Conservation (phyloP, 2,329 filamentous ascomycete species). For the Ceratocystis smalleyi region DNA sequence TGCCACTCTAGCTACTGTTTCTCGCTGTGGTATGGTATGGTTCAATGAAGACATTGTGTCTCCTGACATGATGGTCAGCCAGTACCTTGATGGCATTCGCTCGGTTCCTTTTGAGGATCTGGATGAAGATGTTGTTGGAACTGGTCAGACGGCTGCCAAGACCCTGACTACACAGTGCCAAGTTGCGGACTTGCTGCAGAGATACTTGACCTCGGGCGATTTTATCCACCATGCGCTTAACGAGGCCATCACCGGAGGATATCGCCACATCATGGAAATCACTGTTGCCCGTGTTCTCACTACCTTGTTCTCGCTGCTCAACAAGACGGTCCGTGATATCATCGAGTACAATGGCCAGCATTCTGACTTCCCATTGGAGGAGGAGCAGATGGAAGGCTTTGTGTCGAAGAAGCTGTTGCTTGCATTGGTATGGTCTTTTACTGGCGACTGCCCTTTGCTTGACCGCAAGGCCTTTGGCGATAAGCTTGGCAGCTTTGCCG, state of each 20-base stretch:
- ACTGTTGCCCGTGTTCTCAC: slow-evolving; percentile 79
- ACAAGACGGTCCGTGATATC: slow-evolving; percentile 81
- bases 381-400: slow-evolving; percentile 78
- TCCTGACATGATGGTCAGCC: slow-evolving; percentile 75
- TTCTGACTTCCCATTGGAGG: slow-evolving; percentile 79
- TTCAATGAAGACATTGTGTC: slow-evolving; percentile 97
- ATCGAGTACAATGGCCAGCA: slow-evolving; percentile 95
- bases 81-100: slow-evolving; percentile 75
- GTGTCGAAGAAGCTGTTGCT: slow-evolving; percentile 87
- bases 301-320: slow-evolving; percentile 87
- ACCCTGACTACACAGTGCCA: slow-evolving; percentile 63
- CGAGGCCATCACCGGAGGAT: slow-evolving; percentile 50
- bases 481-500: slow-evolving; percentile 64
- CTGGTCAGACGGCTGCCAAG: slow-evolving; percentile 61
- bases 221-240: slow-evolving; percentile 67
- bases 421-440: slow-evolving; percentile 86
- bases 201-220: slow-evolving; percentile 59
- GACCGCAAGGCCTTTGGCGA: slow-evolving; percentile 87
- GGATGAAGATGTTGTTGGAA: slow-evolving; percentile 73
- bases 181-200: slow-evolving; percentile 63
- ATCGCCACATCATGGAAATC: slow-evolving; percentile 97
- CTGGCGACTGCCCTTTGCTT: slow-evolving; percentile 76
- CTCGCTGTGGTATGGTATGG: slow-evolving; percentile 99
- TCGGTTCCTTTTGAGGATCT: slow-evolving; percentile 82
- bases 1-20: slow-evolving; percentile 94